A percentile compares a stretch with the other conserved stretches of the same genome.
phyloP scores from a whole-genome alignment of 1,284 basidiomycete species.

The Heterobasidion irregulare region DNA sequence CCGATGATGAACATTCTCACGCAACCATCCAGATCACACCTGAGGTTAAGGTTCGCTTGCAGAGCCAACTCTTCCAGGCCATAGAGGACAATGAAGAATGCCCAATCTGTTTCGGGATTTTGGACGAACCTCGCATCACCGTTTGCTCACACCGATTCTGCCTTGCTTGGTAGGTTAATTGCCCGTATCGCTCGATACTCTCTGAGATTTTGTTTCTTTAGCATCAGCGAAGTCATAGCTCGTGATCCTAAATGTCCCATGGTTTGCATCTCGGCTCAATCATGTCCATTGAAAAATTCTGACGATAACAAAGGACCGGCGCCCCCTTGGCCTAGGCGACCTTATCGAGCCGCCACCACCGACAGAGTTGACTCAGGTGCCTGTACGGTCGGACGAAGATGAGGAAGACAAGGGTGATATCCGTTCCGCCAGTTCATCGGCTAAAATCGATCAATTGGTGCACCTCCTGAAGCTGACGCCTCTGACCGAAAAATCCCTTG shows the following conservation, averaged over 20 bases:
- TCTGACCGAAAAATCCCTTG: conserved; percentile 65
- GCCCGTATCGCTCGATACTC: not conserved
- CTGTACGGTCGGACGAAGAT: conserved; percentile 31
- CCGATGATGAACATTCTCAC: conserved; percentile 24
- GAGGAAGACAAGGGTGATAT: conserved; percentile 27
- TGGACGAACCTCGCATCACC: conserved; percentile 71
- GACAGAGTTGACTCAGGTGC: conserved; percentile 56
- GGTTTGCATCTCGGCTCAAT: conserved; percentile 27
- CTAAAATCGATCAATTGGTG: conserved; percentile 77
- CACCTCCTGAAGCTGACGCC: conserved; percentile 66
- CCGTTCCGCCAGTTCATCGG: conserved; percentile 52
- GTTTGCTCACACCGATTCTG: conserved; percentile 76
- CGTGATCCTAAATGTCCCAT: conserved; percentile 75
- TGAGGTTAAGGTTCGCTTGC: conserved; percentile 47
- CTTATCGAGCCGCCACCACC: conserved; percentile 65
- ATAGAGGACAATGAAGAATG: conserved; percentile 85
- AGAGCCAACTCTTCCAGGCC: conserved; percentile 52
- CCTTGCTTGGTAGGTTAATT: conserved; percentile 46
- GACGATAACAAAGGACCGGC: conserved; percentile 50
- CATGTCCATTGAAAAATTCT: not conserved
- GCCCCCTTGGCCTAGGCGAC: conserved; percentile 46
- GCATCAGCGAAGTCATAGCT: conserved; percentile 59
- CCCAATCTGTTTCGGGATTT: conserved; percentile 63
- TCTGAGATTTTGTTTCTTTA: conserved; percentile 17
- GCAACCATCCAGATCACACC: conserved; percentile 33